Evolutionary conservation across 768 basidiomycete species (phyloP).

Genomic region (Suillus fuscotomentosus): DNA sequence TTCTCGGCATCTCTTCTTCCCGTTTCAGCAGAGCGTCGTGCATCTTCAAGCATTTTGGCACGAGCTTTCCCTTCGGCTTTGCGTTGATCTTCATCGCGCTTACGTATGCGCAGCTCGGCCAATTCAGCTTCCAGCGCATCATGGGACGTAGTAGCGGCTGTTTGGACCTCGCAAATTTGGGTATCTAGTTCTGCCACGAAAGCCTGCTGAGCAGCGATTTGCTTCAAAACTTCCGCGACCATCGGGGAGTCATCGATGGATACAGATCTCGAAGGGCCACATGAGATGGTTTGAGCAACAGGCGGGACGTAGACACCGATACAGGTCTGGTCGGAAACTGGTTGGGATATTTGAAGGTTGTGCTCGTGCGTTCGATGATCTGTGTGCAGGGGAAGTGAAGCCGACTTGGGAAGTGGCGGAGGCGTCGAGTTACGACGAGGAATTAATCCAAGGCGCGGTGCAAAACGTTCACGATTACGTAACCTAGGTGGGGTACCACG

Average conservation of each 20-base stretch:
- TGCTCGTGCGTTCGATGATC: constrained; percentile 34
- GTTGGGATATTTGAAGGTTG: constrained; percentile 23
- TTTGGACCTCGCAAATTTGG: constrained; percentile 65
- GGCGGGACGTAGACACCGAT: constrained; percentile 27
- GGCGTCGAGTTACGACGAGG: constrained; percentile 67
- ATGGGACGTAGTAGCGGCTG: constrained; percentile 56
- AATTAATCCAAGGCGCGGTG: constrained; percentile 36
- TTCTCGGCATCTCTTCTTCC: constrained; percentile 85
- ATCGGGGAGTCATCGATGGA: constrained; percentile 62
- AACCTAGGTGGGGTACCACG: constrained; percentile 55
- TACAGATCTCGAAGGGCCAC: constrained; percentile 19
- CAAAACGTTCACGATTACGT: constrained; percentile 56
- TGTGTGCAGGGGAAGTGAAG: constrained; percentile 72
- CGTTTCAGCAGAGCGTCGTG: constrained; percentile 79
- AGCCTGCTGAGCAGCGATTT: constrained; percentile 63
- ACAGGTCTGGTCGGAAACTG: constrained; percentile 25
- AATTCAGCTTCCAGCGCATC: constrained; percentile 70
- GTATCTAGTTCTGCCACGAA: constrained; percentile 65
- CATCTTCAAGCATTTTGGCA: constrained; percentile 84
- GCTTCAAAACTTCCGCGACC: constrained; percentile 71
- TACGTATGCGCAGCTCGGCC: constrained; percentile 66
- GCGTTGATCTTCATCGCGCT: constrained; percentile 79
- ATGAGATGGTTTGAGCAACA: constrained; percentile 21
- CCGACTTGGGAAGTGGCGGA: constrained; percentile 83
- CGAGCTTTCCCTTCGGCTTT: constrained; percentile 79